A percentile compares a stretch with the other conserved stretches of the same genome.
These are phyloP conservation scores for Coprinellus micaceus DNA, from an alignment of 768 basidiomycete species.

Conservation along the genomic window DNA sequence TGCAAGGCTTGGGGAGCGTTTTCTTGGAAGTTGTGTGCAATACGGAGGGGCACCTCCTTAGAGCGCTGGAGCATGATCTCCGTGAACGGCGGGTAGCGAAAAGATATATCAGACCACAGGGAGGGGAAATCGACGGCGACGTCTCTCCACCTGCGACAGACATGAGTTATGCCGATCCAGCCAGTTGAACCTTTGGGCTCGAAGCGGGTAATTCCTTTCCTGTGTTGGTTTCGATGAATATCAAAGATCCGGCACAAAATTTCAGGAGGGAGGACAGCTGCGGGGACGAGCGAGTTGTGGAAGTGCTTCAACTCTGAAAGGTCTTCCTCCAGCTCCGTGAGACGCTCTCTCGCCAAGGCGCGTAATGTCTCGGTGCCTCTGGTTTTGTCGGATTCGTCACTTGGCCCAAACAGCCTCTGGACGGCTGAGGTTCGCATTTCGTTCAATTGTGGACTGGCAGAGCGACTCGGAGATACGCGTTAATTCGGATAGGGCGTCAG, in stretches of 20 bases:
- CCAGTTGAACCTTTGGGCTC: too few species aligned
- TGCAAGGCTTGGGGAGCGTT: too few species aligned
- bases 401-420: too few species aligned
- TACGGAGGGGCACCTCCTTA: background rate
- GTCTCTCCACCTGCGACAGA: slow-evolving; percentile 1
- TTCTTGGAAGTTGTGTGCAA: background rate
- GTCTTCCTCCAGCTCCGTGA: background rate
- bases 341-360: too few species aligned
- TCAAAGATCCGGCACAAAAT: background rate
- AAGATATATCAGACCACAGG: background rate
- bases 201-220: too few species aligned
- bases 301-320: background rate
- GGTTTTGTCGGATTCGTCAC: too few species aligned
- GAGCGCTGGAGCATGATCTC: background rate
- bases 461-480: too few species aligned
- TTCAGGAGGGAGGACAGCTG: background rate
- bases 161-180: background rate
- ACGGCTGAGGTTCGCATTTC: too few species aligned
- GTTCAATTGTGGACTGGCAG: too few species aligned
- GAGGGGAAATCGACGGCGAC: background rate
- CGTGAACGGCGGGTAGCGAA: background rate
- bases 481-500: too few species aligned
- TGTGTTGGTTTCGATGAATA: background rate
- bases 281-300: background rate
- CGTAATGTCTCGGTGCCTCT: too few species aligned